Base-by-base conservation (phyloP, 2,329 filamentous ascomycete species). In the Purpureocillium lavendulum region DNA sequence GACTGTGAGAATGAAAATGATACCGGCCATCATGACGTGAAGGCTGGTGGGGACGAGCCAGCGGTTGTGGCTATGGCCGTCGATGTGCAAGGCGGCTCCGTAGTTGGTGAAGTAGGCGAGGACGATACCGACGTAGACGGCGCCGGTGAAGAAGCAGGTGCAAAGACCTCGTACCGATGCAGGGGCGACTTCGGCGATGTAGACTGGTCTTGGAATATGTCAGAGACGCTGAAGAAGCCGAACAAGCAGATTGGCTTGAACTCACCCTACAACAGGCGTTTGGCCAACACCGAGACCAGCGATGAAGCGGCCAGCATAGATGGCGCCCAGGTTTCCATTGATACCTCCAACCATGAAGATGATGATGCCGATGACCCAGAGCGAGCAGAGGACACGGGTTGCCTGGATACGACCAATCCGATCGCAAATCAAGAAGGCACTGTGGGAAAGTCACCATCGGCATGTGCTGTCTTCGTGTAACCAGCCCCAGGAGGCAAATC, bases 101-200 rank as follows among this genome's bases (percentile, higher is more conserved):
- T 80, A 83, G 57, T 80, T 84, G 43, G 82, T 77, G 51, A 87
- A 89, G 62, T 88, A 90, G 8, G 82, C 83, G 13, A 89, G 67
- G 50, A 89, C 82, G 44, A 88, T 86, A 16, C 84, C 84, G 39
- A 85, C 60, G 53, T 89, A 89, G 15, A 89, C 84, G 36, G 63
- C 61, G 4, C 65, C 65, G 8, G 63, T 67, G 51, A 68, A 68
- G 51, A 66, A 60, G 43, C 64, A 82, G 2, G 84, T 86, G 54
- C 82, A 87, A 16, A 89, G 73, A 47, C 85, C 83, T 40, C 83
- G 75, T 42, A 86, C 69, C 2, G 77, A 73, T 2, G 79, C 75
- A 0, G 83, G 82, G 0, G 82, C 74, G 30, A 84, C 79, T 59
- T 87, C 83, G 4, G 82, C 80, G 21, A 87, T 75, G 56, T 87